phyloP scores from a whole-genome alignment of 306 rosid species.

The Hippophae tibetana region DNA sequence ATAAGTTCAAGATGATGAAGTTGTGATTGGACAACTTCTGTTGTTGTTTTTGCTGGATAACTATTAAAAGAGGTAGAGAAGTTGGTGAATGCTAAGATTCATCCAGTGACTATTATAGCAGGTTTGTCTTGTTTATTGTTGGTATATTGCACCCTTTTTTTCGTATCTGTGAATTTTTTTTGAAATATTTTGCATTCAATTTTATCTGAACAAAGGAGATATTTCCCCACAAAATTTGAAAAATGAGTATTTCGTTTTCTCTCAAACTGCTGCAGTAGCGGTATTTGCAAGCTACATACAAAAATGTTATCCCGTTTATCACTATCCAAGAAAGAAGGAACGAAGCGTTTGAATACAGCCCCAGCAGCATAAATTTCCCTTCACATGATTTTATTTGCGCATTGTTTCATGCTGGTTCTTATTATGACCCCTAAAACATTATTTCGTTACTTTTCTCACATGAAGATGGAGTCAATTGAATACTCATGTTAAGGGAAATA shows the following conservation, averaged over 20 bases:
- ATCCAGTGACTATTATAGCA: slow-evolving; percentile 95
- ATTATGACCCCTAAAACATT: slow-evolving; percentile 86
- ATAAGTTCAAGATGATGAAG: slow-evolving; percentile 99
- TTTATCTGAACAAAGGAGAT: too few relatives aligned
- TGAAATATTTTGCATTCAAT: too few relatives aligned
- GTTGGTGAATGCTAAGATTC: slow-evolving; percentile 81
- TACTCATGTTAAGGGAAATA: too few relatives aligned
- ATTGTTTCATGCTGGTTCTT: slow-evolving; percentile 55
- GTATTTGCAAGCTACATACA: too few relatives aligned
- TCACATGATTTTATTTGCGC: slow-evolving; percentile 15
- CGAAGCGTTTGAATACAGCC: not conserved
- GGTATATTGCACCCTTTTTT: not conserved
- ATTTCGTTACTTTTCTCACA: slow-evolving; percentile 52
- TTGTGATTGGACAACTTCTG: slow-evolving; percentile 98
- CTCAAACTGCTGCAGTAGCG: too few relatives aligned
- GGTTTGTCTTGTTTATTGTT: slow-evolving; percentile 27
- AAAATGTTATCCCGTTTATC: too few relatives aligned
- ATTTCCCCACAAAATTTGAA: too few relatives aligned
- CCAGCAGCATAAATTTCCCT: not conserved
- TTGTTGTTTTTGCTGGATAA: slow-evolving; percentile 97
- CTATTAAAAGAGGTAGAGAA: slow-evolving; percentile 92
- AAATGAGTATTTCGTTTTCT: too few relatives aligned
- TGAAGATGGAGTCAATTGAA: slow-evolving; percentile 77
- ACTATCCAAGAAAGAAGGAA: not conserved
- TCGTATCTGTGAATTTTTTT: too few relatives aligned